Conservation (phyloP, 176 grass and related monocot genomes). For the Triticum monococcum region DNA sequence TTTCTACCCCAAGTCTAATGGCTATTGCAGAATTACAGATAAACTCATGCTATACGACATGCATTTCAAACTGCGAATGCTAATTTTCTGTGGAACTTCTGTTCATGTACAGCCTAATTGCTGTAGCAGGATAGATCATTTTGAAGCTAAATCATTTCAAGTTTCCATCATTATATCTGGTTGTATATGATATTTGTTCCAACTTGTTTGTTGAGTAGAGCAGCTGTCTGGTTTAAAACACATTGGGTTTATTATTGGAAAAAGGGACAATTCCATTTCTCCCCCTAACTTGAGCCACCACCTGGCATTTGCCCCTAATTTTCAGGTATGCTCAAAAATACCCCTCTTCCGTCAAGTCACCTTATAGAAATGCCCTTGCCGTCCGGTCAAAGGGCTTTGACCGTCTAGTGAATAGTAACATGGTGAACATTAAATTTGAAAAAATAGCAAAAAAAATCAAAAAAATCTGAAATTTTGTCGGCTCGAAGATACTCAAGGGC, state of each 20-base stretch:
- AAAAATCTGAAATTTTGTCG: too few species aligned
- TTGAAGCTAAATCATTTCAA: neutral
- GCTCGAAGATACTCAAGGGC: too few species aligned
- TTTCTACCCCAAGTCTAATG: constrained; percentile 21
- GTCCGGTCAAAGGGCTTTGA: too few species aligned
- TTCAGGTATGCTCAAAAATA: too few species aligned
- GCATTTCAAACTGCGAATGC: neutral
- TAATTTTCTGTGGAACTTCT: neutral
- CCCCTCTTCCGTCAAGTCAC: too few species aligned
- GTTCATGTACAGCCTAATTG: neutral
- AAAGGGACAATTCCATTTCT: too few species aligned
- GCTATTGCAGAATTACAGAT: neutral
- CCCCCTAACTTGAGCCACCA: too few species aligned
- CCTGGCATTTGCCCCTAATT: too few species aligned
- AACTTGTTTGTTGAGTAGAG: neutral
- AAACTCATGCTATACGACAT: neutral
- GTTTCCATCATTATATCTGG: constrained; percentile 18
- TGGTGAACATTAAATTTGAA: too few species aligned
- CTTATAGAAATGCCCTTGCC: too few species aligned
- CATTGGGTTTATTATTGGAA: neutral
- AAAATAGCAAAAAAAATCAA: too few species aligned
- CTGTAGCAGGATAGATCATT: neutral
- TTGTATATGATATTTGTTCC: neutral
- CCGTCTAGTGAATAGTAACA: too few species aligned
- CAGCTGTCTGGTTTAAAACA: neutral